These are phyloP conservation scores for Oryza rufipogon DNA, from an alignment of 176 grass and related monocot species.

Conservation along the genomic window DNA sequence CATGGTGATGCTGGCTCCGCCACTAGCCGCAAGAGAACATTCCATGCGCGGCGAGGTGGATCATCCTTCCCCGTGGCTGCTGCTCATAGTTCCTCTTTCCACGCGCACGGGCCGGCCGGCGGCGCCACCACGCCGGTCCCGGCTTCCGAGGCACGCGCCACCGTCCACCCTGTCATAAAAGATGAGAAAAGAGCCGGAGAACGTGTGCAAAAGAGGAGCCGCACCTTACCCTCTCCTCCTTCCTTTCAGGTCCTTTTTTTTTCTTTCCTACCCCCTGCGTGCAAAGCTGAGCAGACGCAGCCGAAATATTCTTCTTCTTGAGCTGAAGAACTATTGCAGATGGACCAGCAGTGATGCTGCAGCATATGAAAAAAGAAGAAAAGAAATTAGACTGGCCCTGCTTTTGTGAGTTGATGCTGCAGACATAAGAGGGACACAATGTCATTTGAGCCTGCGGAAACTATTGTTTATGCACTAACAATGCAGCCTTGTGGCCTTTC, in stretches of 20 bases:
- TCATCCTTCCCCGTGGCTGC: neutral
- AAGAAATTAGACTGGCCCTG: neutral
- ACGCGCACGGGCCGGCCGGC: neutral
- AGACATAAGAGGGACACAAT: neutral
- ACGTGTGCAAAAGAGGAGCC: constrained; percentile 51
- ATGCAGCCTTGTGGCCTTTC: neutral
- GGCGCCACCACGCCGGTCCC: constrained; percentile 35
- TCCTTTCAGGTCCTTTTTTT: constrained; percentile 34
- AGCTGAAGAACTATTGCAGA: neutral
- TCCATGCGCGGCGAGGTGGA: constrained; percentile 17
- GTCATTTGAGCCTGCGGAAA: neutral
- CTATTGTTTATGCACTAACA: neutral
- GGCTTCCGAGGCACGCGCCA: constrained; percentile 35
- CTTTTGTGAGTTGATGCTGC: neutral
- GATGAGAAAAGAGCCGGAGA: constrained; percentile 44
- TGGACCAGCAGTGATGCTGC: neutral
- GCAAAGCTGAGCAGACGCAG: neutral
- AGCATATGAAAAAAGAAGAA: neutral
- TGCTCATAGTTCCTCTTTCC: no score
- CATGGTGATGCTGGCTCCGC: no score
- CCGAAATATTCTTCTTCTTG: constrained; percentile 26
- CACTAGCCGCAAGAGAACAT: constrained; percentile 17
- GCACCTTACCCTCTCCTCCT: constrained; percentile 40
- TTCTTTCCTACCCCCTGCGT: neutral
- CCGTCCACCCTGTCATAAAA: constrained; percentile 41